phyloP scores from a whole-genome alignment of 371 early-diverging fungal genomes.

The Apophysomyces elegans region DNA sequence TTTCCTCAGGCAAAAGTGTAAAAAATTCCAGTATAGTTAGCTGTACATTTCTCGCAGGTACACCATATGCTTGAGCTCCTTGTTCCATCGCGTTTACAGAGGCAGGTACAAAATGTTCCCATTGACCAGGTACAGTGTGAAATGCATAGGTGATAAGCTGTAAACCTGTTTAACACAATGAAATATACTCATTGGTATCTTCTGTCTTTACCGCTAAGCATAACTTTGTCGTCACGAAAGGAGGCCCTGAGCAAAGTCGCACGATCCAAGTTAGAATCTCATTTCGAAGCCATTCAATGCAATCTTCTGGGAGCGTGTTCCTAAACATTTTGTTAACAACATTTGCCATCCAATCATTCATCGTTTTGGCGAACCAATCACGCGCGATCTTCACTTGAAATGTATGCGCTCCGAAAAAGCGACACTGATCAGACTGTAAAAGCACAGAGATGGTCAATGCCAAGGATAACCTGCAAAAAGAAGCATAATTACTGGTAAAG shows the following conservation, averaged over 20 bases:
- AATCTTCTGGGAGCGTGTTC: slow-evolving; percentile 66
- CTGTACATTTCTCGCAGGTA: slow-evolving; percentile 39
- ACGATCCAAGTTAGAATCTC: slow-evolving; percentile 68
- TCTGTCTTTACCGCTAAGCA: slow-evolving; percentile 67
- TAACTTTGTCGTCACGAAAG: slow-evolving; percentile 73
- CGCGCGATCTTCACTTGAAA: slow-evolving; percentile 80
- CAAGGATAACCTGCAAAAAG: not conserved
- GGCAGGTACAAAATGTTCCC: slow-evolving; percentile 64
- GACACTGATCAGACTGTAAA: slow-evolving; percentile 64
- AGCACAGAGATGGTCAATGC: not conserved
- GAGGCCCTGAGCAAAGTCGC: slow-evolving; percentile 61
- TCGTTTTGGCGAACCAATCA: slow-evolving; percentile 63
- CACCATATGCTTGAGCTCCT: slow-evolving; percentile 37
- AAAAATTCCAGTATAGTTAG: slow-evolving; percentile 70
- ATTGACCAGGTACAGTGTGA: slow-evolving; percentile 62
- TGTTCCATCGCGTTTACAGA: slow-evolving; percentile 53
- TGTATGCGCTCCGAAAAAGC: slow-evolving; percentile 88
- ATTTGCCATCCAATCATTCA: not conserved
- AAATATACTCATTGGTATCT: not conserved
- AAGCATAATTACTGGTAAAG: slow-evolving; percentile 45
- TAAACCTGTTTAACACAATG: not conserved
- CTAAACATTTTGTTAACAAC: slow-evolving; percentile 27
- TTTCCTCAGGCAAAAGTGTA: slow-evolving; percentile 81
- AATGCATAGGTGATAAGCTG: slow-evolving; percentile 74
- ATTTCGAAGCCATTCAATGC: slow-evolving; percentile 62